Base-by-base conservation (phyloP, 164 flowering plant species). In the Vitis rupestris region DNA sequence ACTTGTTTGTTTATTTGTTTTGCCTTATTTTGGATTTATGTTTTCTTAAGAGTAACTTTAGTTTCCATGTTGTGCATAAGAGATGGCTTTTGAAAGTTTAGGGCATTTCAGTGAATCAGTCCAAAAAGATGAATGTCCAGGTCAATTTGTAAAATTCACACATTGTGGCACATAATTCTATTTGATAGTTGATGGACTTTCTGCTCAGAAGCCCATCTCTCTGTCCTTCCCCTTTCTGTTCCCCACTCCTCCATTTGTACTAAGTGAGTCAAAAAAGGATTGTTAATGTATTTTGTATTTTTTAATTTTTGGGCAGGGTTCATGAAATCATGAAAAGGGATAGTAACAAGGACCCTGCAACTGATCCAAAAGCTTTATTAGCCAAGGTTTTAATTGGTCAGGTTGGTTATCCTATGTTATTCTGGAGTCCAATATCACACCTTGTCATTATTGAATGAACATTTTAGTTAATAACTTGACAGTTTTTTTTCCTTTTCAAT, bases 331-430 rank as follows among this genome's bases (percentile, higher is more conserved):
- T 94, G 82, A 74, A 62, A 80, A 83, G 75, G 68, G 99, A 90
- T 71, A 80, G 88, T 74, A 62, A 61, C 49, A 87, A 88, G 79
- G 97, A 92, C 74, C 90, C 94, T n/a, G 74, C 75, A 61, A 77
- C 78, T 51, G 29, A 82, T 80, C 91, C 93, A 70, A 77, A 80
- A 69, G 95, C 97, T 61, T 56, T 73, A 65, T 77, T 90, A 67
- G 99, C 99, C 59, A 87, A 72, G 71, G 49, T 82, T 67, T 79
- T 94, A 68, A 75, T 90, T 80, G 84, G 78, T 68, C 97, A 94
- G 97, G 99, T 81, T 57, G 50, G 52, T 49, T 61, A 31, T 52
- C n/a, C 52, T 65, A 54, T n/a, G 29, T 64, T 70, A 12, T 50
- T 61, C 47, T 48, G 13, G 17, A 59, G 50, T 66, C 50, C n/a